phyloP scores from a whole-genome alignment of 108 stramenopile genomes.

The Pseudonitzschia delicatissima region DNA sequence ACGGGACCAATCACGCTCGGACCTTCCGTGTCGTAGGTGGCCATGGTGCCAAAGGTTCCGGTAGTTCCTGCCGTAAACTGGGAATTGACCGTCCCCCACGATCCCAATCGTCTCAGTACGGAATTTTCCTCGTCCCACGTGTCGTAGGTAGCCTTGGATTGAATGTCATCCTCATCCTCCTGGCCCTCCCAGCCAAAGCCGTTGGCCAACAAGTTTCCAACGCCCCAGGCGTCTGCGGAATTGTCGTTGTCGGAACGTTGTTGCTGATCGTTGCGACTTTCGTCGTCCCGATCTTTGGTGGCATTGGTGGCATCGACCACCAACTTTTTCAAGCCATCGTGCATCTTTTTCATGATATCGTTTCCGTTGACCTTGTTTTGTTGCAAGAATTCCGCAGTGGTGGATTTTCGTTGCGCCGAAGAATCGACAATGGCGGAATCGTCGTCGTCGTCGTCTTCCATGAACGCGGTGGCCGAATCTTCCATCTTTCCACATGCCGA shows the following conservation, averaged over 20 bases:
- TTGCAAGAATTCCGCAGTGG: background rate
- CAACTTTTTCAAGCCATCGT: background rate
- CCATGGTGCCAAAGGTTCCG: slow-evolving; percentile 6
- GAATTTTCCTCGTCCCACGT: slow-evolving; percentile 33
- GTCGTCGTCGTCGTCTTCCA: slow-evolving; percentile 5
- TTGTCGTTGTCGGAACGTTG: background rate
- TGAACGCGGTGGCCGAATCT: background rate
- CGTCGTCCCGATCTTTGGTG: background rate
- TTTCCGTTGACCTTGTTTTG: background rate
- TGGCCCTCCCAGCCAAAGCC: slow-evolving; percentile 7
- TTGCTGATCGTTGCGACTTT: background rate
- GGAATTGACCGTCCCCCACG: slow-evolving; percentile 41
- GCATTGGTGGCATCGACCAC: slow-evolving; percentile 7
- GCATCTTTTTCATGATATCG: slow-evolving; percentile 5
- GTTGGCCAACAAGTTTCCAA: background rate
- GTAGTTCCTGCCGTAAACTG: slow-evolving; percentile 19
- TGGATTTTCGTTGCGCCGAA: background rate
- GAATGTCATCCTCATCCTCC: slow-evolving; percentile 24
- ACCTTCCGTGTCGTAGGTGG: background rate
- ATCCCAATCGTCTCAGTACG: slow-evolving; percentile 33
- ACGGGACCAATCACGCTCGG: background rate
- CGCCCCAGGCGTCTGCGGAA: background rate
- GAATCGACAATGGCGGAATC: background rate
- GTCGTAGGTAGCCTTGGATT: slow-evolving; percentile 24
- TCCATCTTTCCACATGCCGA: too few species aligned